Evolutionary conservation across 208 protist genomes (phyloP), one percentile per base, ranked within the genome.

Genomic region (Tritrichomonas musculus): DNA sequence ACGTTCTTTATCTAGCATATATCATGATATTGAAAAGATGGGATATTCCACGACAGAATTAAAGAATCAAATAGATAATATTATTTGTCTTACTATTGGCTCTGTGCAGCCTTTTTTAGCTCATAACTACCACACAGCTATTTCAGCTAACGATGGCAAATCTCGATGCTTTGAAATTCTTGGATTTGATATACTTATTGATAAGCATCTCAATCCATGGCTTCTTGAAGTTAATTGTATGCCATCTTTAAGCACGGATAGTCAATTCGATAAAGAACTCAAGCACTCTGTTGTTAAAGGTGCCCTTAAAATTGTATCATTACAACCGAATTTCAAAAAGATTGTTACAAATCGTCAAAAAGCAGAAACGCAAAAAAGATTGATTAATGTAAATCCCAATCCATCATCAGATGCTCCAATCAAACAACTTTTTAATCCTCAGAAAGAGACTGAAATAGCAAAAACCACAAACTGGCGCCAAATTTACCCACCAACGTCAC

Each of bases 151-250:
- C 17, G 73, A 82, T 50, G 73, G 73, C 8, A 82, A 82, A 39
- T 47, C 33, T 39, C 33, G 73, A 14, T 95, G 94, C 39, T 95
- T 95, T 49, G 94, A 95, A 57, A 75, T 95, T n/a, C 55, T 93
- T 2, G 94, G 94, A 47, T 69, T 94, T 44, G 94, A 95, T 47
- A 95, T 95, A n/a, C 25, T 95, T 20, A n/a, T 95, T 39, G 94
- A 95, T 75, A 57, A 72, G 33, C 22, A 80, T 3, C 92, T 95
- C n/a, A 88, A 94, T 25, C 94, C 94, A 25, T 95, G 92, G 73
- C 22, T 95, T 4, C 5, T 95, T 13, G 94, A 95, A 94, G 84
- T 95, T 0, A 95, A 95, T 94, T 69, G 33, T 14, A 94, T 49
- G 36, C 94, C 94, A 17, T 95, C 92, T 1, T 77, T 95, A 25